Percentiles rank a stretch among this genome's conserved stretches.
Evolutionary conservation across 225 moss, liverwort and hornwort genomes (phyloP).

Genomic region (Marchantia paleacea): DNA sequence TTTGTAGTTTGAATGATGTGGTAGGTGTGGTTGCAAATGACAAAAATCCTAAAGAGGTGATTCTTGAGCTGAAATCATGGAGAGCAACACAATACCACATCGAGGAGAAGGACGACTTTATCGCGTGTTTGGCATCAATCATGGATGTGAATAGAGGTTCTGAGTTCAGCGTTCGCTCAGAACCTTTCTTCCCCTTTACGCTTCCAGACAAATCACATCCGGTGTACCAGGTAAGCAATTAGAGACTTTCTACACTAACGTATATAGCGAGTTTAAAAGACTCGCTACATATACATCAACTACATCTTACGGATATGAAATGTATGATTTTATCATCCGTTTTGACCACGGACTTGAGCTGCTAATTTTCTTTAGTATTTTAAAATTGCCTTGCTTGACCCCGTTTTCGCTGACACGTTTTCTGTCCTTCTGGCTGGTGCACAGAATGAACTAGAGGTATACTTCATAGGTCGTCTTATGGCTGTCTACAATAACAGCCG

Average conservation of each 20-base stretch:
- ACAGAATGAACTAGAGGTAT: slow-evolving; percentile 87
- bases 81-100: slow-evolving; percentile 82
- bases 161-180: slow-evolving; percentile 81
- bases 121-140: slow-evolving; percentile 79
- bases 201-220: slow-evolving; percentile 80
- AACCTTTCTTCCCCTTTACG: slow-evolving; percentile 73
- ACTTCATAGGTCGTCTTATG: slow-evolving; percentile 89
- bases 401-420: neutral
- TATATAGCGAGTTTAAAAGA: neutral
- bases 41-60: slow-evolving; percentile 73
- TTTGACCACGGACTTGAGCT: no score
- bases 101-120: slow-evolving; percentile 81
- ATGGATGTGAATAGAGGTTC: slow-evolving; percentile 72
- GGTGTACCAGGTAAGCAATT: slow-evolving; percentile 59
- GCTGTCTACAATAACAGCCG: slow-evolving; percentile 86
- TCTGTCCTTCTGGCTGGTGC: neutral
- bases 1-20: slow-evolving; percentile 85
- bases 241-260: neutral
- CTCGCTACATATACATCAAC: no score
- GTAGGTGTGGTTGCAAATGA: slow-evolving; percentile 85
- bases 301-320: no score
- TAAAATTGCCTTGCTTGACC: no score
- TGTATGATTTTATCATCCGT: no score
- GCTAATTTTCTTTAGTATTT: no score
- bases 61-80: slow-evolving; percentile 92